Base-by-base conservation (phyloP, 2,329 filamentous ascomycete genomes). In the Penicillium sp. region DNA sequence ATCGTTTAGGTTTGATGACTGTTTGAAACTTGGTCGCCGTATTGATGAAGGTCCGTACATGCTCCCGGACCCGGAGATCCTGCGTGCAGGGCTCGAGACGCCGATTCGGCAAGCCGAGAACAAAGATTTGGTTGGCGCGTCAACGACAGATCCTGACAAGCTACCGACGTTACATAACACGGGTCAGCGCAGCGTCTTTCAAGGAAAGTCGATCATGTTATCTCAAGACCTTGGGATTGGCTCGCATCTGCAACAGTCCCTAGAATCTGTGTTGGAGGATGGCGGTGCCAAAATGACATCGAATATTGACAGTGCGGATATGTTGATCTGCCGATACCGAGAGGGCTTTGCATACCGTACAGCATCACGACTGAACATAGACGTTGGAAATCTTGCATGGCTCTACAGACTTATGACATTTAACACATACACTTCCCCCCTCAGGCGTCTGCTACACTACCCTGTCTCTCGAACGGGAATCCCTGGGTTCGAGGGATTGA, bases 351-450 rank as follows among this genome's bases (percentile, higher is more conserved):
- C 94, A 49, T 99, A 96, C 68, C 71, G 89, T 24, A 78, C 81
- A 40, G 93, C 94, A 4, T 88, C 91, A 0, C 87, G 88, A 64
- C 79, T 81, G 11, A 85, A 86, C 51, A 96, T 93, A 65, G 87
- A 92, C 40, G 90, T 99, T 11, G 94, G 92, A 14, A 99, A 95
- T 68, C 78, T 99, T 21, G 87, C 92, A 0, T 99, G 94, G 94
- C 80, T 99, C 11, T 97, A 94, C 72, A 87, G 93, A 72, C 79
- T 99, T 50, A 95, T 97, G 68, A 90, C 90, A 3, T 85, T 89
- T 63, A 92, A 96, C 67, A 81, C 86, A 57, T 99, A 92, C 90
- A 93, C 90, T 1, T 92, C 89, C 11, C 93, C 94, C 0, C 79
- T 92, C 54, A 85, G 86, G 41, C 87, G 91, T 46, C 80, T 97